These are phyloP conservation scores for Wakefieldia striispora DNA, from an alignment of 768 basidiomycete genomes.

Conservation along the genomic window DNA sequence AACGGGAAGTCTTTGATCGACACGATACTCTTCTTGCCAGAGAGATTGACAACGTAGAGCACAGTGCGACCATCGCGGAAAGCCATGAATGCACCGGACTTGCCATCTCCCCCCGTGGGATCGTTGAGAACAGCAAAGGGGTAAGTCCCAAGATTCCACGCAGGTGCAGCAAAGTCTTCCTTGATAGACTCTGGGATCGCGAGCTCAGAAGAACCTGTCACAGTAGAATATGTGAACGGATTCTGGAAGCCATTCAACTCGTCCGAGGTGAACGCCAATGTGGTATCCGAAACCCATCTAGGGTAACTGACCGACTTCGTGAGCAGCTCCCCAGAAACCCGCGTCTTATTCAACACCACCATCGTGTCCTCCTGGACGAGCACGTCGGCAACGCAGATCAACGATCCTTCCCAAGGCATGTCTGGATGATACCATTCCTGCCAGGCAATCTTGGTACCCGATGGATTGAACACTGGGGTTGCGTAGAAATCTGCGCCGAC, in stretches of 20 bases:
- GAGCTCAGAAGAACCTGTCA: constrained; percentile 27
- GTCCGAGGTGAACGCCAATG: constrained; percentile 64
- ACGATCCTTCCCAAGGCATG: constrained; percentile 70
- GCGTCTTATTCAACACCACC: constrained; percentile 37
- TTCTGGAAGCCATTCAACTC: constrained; percentile 60
- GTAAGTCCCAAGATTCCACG: constrained; percentile 52
- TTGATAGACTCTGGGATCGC: constrained; percentile 38
- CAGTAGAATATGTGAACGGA: constrained; percentile 54
- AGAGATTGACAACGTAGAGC: constrained; percentile 34
- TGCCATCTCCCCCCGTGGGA: constrained; percentile 15
- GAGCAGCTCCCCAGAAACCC: constrained; percentile 50
- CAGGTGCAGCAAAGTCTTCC: constrained; percentile 57
- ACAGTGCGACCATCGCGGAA: constrained; percentile 33
- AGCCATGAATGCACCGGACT: constrained; percentile 30
- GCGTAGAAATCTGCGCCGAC: constrained; percentile 74
- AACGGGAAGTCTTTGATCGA: constrained; percentile 35
- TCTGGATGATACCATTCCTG: constrained; percentile 67
- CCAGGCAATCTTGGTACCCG: constrained; percentile 59
- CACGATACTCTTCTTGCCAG: constrained; percentile 20
- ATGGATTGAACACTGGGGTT: constrained; percentile 55
- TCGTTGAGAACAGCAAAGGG: constrained; percentile 47
- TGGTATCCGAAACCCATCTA: constrained; percentile 53
- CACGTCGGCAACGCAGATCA: constrained; percentile 55
- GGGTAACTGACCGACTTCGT: constrained; percentile 60
- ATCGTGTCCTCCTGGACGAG: constrained; percentile 23